Percentiles rank a stretch among this genome's conserved stretches.
phyloP scores from a whole-genome alignment of 345 rosid species.

The Punica granatum region DNA sequence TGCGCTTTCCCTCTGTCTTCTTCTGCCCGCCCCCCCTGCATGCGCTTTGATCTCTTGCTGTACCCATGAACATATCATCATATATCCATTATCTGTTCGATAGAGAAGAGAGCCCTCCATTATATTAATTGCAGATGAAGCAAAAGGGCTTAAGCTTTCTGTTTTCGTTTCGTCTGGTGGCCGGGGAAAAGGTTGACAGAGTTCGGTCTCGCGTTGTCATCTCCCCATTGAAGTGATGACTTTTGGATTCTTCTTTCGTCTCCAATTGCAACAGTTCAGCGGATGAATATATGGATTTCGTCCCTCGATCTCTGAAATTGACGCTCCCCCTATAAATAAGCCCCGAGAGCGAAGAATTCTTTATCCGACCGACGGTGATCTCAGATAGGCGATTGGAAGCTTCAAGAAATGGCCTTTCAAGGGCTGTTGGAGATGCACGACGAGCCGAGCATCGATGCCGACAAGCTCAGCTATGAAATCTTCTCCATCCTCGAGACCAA shows the following conservation, averaged over 20 bases:
- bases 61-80: neutral
- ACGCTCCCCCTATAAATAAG: neutral
- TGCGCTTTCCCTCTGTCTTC: neutral
- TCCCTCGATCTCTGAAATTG: neutral
- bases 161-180: too few relatives aligned
- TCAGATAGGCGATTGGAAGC: neutral
- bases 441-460: slow-evolving; percentile 87
- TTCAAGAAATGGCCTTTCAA: slow-evolving; percentile 22
- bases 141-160: neutral
- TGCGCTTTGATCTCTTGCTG: neutral
- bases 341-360: too few relatives aligned
- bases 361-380: too few relatives aligned
- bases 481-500: slow-evolving; percentile 89
- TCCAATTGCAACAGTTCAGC: too few relatives aligned
- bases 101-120: neutral
- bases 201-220: neutral
- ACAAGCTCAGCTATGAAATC: slow-evolving; percentile 90
- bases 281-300: neutral
- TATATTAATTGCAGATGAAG: neutral
- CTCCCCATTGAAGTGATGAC: neutral
- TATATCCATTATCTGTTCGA: neutral
- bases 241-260: neutral
- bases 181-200: neutral
- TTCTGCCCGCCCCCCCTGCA: neutral
- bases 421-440: slow-evolving; percentile 31